Conservation (phyloP, 306 rosid species). For the Cicer pinnatifidum region DNA sequence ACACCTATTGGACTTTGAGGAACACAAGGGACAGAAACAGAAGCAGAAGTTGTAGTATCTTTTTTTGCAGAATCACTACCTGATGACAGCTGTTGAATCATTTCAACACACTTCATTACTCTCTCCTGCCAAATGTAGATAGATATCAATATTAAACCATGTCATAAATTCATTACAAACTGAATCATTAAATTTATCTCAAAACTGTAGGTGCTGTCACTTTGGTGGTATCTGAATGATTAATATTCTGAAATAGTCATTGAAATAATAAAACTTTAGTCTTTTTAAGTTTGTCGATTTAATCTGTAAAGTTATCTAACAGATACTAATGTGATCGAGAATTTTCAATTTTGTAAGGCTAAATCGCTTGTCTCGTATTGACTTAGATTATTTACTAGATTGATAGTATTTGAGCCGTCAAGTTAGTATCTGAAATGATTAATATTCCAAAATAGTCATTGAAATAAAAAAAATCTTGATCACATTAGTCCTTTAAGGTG, state of each 20-base stretch:
- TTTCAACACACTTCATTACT: slow-evolving; percentile 63
- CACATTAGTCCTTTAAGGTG: neutral
- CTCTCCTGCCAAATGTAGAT: slow-evolving; percentile 65
- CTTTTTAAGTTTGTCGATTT: neutral
- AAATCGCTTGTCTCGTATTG: too few relatives aligned
- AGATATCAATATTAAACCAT: neutral
- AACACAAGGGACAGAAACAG: slow-evolving; percentile 55
- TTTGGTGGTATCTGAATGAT: neutral
- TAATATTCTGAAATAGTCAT: neutral
- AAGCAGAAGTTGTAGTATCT: slow-evolving; percentile 34
- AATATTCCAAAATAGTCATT: neutral
- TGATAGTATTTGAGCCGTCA: too few relatives aligned
- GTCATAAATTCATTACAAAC: neutral
- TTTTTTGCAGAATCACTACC: slow-evolving; percentile 41
- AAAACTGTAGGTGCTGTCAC: neutral
- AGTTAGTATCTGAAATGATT: too few relatives aligned
- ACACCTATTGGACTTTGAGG: slow-evolving; percentile 82
- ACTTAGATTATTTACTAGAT: too few relatives aligned
- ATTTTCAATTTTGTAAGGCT: neutral
- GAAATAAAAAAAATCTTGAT: neutral
- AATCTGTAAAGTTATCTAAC: neutral
- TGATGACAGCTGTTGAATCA: slow-evolving; percentile 56
- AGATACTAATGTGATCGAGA: neutral
- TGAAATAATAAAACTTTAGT: neutral
- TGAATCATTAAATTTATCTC: neutral